A percentile compares a stretch with the other conserved stretches of the same genome.
These are phyloP conservation scores for Artemisia argyi DNA, from an alignment of 129 eudicot genomes.

Conservation along the genomic window DNA sequence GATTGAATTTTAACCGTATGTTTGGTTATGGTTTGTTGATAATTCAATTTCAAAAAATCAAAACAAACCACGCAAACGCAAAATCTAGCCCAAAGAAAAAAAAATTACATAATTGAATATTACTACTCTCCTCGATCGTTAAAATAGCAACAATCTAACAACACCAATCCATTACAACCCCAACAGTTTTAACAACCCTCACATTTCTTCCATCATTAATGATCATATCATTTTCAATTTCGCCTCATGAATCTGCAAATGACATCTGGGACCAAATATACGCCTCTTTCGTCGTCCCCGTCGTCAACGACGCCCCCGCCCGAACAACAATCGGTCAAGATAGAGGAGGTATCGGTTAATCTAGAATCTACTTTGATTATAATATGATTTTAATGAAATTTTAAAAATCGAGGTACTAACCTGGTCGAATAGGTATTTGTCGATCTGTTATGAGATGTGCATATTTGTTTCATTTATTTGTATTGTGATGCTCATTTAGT, in stretches of 20 bases:
- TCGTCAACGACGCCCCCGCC: slow-evolving; percentile 29
- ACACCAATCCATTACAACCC: slow-evolving; percentile 13
- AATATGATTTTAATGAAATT: neutral
- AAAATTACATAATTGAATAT: too few relatives aligned
- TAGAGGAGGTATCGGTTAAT: slow-evolving; percentile 23
- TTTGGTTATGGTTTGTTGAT: slow-evolving; percentile 18
- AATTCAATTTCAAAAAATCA: slow-evolving; percentile 15
- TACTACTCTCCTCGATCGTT: slow-evolving; percentile 5
- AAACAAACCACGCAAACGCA: slow-evolving; percentile 10
- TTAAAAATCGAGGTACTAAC: neutral
- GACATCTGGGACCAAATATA: slow-evolving; percentile 19
- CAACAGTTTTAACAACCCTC: slow-evolving; percentile 3
- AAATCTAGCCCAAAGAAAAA: slow-evolving; percentile 14
- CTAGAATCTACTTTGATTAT: neutral
- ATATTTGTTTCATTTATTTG: too few relatives aligned
- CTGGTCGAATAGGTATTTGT: too few relatives aligned
- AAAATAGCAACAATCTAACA: neutral
- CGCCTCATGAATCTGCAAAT: slow-evolving; percentile 11
- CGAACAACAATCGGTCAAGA: slow-evolving; percentile 11
- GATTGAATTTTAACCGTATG: slow-evolving; percentile 2
- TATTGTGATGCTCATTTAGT: too few relatives aligned
- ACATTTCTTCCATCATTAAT: slow-evolving; percentile 8
- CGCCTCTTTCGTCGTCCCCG: slow-evolving; percentile 23
- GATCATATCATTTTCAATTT: slow-evolving; percentile 4
- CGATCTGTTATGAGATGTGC: too few relatives aligned